Base-by-base conservation (phyloP, 192 early-diverging fungal species). In the Coemansia sp. region DNA sequence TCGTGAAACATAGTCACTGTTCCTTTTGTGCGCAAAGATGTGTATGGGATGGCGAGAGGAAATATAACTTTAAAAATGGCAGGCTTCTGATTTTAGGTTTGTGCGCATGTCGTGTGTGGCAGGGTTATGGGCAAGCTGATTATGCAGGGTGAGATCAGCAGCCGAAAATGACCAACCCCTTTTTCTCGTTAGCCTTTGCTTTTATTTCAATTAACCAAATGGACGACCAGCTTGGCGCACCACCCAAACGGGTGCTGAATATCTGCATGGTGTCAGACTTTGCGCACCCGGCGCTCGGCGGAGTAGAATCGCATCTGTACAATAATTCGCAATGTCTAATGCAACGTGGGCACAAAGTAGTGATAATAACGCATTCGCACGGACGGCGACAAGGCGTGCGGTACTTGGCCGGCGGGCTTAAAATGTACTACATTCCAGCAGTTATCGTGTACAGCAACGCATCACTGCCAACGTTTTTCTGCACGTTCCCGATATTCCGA, bases 261-360 rank as follows among this genome's bases (percentile, higher is more conserved):
- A 67, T 79, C 11, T 79, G 93, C 71, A 92, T 98, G 87, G 93
- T 96, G 3, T 95, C 91, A 5, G 97, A 99, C 79, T 97, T 98
- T 74, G 97, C 98, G 79, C 98, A 94, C 72, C 97, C 97, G 24
- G 95, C 92, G 62, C 87, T 94, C 67, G 97, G 97, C 51, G 97
- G 97, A 11, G 92, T 99, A 9, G 97, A 99, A 70, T 87, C 86
- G 37, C 97, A 99, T 76, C 74, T 98, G 23, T 96, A 93, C 68
- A 90, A 92, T 69, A 84, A 96, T 40, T 92, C 95, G 25, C 90
- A 93, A 74, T 85, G 89, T 63, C 82, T 99, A 24, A 90, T 94
- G 49, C 86, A 83, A 66, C 87, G 93, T 3, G 97, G 94, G 4
- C 97, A 98, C 79, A 96, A 95, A 80, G 93, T 98, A 26, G 82